Evolutionary conservation across 345 rosid species (phyloP).

Genomic region (Microcos paniculata): DNA sequence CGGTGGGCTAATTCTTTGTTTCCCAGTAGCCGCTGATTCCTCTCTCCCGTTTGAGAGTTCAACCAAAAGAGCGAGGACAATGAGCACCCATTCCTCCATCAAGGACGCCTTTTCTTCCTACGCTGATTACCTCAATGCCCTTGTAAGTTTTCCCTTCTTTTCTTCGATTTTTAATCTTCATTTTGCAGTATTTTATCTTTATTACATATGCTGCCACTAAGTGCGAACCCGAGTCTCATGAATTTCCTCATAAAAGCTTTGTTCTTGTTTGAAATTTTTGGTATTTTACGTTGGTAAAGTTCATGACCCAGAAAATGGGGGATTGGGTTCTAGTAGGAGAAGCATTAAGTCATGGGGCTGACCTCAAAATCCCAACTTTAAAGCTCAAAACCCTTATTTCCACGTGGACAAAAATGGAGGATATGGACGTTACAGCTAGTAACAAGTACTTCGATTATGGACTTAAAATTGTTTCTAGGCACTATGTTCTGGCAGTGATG

Average conservation of each 20-base stretch:
- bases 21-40: slow-evolving; percentile 36
- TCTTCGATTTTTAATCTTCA: neutral
- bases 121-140: slow-evolving; percentile 65
- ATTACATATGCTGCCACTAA: neutral
- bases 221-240: neutral
- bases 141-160: slow-evolving; percentile 32
- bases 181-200: neutral
- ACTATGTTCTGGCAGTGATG: neutral
- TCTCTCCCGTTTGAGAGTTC: slow-evolving; percentile 27
- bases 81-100: slow-evolving; percentile 50
- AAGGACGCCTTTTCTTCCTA: slow-evolving; percentile 53
- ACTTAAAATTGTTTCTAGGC: neutral
- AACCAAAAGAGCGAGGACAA: slow-evolving; percentile 43
- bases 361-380: neutral
- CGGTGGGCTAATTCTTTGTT: neutral
- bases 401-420: neutral
- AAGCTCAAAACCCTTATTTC: neutral
- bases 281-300: neutral
- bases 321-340: neutral
- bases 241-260: neutral
- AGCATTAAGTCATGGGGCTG: neutral
- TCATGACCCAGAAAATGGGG: neutral
- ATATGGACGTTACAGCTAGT: neutral
- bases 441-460: neutral
- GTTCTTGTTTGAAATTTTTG: neutral